These are phyloP conservation scores for Silene noctiflora DNA, from an alignment of 179 eudicot species.

Conservation along the genomic window DNA sequence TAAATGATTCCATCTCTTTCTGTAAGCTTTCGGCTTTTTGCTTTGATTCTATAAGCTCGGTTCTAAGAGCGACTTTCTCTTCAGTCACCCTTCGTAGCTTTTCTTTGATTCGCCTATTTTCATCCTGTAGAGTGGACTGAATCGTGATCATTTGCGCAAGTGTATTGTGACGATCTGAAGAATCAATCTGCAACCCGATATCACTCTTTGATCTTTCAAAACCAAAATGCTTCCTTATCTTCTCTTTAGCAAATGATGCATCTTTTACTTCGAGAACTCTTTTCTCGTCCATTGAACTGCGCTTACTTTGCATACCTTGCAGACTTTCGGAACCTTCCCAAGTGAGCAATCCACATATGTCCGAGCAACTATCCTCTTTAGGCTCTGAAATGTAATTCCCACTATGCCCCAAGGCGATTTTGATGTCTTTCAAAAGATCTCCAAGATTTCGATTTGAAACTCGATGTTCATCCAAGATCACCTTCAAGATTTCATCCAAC, in stretches of 20 bases:
- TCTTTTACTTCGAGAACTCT: conserved; percentile 12
- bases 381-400: conserved; percentile 19
- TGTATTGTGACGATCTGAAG: conserved; percentile 33
- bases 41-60: conserved; percentile 40
- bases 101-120: conserved; percentile 33
- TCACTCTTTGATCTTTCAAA: conserved; percentile 35
- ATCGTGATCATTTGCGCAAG: conserved; percentile 42
- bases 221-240: conserved; percentile 30
- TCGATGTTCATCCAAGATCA: conserved; percentile 57
- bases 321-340: conserved; percentile 48
- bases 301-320: conserved; percentile 19
- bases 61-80: conserved; percentile 33
- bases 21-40: conserved; percentile 35
- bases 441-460: conserved; percentile 48
- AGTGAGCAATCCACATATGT: conserved; percentile 48
- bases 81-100: conserved; percentile 32
- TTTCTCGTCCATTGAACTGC: conserved; percentile 18
- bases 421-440: conserved; percentile 62
- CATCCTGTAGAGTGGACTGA: conserved; percentile 36
- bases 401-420: conserved; percentile 29
- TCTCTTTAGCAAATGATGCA: conserved; percentile 32
- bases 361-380: conserved; percentile 19
- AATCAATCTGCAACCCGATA: conserved; percentile 20
- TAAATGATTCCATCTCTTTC: conserved; percentile 39
- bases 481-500: conserved; percentile 48